These are phyloP conservation scores for Patellaria atrata DNA, from an alignment of 495 filamentous ascomycete genomes.

Conservation along the genomic window DNA sequence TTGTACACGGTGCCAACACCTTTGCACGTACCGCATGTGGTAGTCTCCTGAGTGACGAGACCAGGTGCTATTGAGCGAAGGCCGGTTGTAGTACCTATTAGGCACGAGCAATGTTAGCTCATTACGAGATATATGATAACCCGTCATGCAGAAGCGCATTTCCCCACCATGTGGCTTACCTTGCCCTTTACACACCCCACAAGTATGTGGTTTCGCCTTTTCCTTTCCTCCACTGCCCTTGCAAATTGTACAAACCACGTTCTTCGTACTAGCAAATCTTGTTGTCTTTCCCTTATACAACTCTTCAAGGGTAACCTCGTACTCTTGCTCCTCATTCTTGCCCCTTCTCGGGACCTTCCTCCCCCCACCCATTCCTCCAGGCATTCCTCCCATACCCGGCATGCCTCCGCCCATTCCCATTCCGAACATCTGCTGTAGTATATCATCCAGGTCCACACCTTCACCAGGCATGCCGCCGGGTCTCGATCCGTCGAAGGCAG, in stretches of 20 bases:
- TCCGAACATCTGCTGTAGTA: slow-evolving; percentile 89
- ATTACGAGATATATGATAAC: slow-evolving; percentile 3
- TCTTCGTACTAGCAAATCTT: slow-evolving; percentile 86
- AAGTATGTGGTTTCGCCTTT: slow-evolving; percentile 73
- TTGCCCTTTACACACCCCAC: slow-evolving; percentile 64
- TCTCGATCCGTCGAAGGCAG: slow-evolving; percentile 59
- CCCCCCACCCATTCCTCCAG: slow-evolving; percentile 34
- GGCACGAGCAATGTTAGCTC: slow-evolving; percentile 1
- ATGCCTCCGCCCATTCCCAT: slow-evolving; percentile 38
- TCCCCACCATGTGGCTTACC: slow-evolving; percentile 36
- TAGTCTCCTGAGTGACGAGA: slow-evolving; percentile 59
- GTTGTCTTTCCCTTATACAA: slow-evolving; percentile 97
- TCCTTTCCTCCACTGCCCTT: slow-evolving; percentile 86
- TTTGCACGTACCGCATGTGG: slow-evolving; percentile 62
- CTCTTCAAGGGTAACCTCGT: slow-evolving; percentile 81
- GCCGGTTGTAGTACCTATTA: slow-evolving; percentile 48
- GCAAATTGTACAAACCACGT: slow-evolving; percentile 73
- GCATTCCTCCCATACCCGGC: slow-evolving; percentile 39
- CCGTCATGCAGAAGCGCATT: neutral
- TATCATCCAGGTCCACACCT: slow-evolving; percentile 75
- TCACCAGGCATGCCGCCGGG: slow-evolving; percentile 48
- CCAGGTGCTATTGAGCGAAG: slow-evolving; percentile 66
- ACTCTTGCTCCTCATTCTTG: slow-evolving; percentile 73
- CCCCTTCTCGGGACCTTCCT: slow-evolving; percentile 54
- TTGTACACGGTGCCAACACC: slow-evolving; percentile 72